Conservation (phyloP, 2,329 filamentous ascomycete species). For the Ophiostoma populinum region DNA sequence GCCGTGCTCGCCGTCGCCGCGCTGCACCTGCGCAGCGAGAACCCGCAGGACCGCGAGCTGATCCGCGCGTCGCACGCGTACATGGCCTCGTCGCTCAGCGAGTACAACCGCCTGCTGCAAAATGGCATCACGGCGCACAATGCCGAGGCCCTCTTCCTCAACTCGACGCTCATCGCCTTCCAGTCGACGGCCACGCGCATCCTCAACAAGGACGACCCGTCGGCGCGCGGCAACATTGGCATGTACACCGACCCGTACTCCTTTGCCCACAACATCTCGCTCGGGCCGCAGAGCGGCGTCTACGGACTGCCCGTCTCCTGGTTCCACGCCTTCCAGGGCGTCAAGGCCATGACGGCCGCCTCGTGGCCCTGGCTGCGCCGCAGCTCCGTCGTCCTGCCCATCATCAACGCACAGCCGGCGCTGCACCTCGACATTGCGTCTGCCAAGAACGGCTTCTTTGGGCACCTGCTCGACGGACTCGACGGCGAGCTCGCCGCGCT, state of each 20-base stretch:
- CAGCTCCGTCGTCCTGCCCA: constrained; percentile 38
- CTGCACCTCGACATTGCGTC: constrained; percentile 42
- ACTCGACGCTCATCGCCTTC: constrained; percentile 47
- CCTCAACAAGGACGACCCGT: constrained; percentile 37
- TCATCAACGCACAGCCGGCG: constrained; percentile 46
- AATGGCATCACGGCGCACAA: constrained; percentile 40
- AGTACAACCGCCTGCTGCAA: constrained; percentile 39
- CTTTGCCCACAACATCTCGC: constrained; percentile 3
- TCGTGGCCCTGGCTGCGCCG: constrained; percentile 47
- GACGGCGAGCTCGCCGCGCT: constrained; percentile 33
- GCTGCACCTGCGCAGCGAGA: constrained; percentile 38
- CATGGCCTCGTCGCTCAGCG: constrained; percentile 43
- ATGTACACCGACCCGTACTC: constrained; percentile 3
- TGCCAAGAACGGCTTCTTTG: constrained; percentile 39
- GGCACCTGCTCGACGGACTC: constrained; percentile 37
- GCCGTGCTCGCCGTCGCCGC: constrained; percentile 47
- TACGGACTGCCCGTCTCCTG: constrained; percentile 45
- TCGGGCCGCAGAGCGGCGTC: constrained; percentile 13
- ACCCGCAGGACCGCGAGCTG: constrained; percentile 41
- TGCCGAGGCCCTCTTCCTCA: constrained; percentile 45
- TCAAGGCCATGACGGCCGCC: constrained; percentile 45
- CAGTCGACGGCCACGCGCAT: constrained; percentile 46
- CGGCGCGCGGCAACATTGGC: background rate
- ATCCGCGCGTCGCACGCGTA: constrained; percentile 46
- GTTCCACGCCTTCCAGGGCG: constrained; percentile 51